A percentile compares a stretch with the other conserved stretches of the same genome.
phyloP scores from a whole-genome alignment of 306 rosid species.

The Quercus variabilis region DNA sequence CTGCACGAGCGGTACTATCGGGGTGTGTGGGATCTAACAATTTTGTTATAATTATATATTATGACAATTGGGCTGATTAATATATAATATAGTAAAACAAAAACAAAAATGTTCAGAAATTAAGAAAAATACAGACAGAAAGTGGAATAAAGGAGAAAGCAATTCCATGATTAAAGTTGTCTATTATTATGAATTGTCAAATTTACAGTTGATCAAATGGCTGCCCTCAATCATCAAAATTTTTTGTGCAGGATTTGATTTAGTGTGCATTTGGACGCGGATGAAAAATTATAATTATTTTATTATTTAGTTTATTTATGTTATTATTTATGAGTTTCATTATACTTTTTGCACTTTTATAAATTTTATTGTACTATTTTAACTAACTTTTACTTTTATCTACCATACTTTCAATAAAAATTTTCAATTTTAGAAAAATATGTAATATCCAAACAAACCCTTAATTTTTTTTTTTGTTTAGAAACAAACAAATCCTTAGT shows the following conservation, averaged over 20 bases:
- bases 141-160: not conserved
- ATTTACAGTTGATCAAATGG: not conserved
- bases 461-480: too few species aligned
- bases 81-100: not conserved
- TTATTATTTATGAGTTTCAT: too few species aligned
- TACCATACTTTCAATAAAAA: too few species aligned
- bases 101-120: not conserved
- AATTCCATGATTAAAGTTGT: not conserved
- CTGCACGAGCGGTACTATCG: not conserved
- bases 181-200: not conserved
- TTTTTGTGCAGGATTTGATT: not conserved
- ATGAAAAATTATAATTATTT: too few species aligned
- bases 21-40: not conserved
- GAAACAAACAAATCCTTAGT: too few species aligned
- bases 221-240: not conserved
- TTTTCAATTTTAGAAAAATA: too few species aligned
- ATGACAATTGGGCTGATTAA: not conserved
- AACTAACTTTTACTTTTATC: accelerated
- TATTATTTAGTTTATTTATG: too few species aligned
- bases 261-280: accelerated
- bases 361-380: accelerated
- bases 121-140: not conserved
- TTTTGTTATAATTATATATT: not conserved
- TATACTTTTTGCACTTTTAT: too few species aligned
- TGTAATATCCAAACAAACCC: too few species aligned